Base-by-base conservation (phyloP, 768 basidiomycete species). In the Megacollybia marginata region DNA sequence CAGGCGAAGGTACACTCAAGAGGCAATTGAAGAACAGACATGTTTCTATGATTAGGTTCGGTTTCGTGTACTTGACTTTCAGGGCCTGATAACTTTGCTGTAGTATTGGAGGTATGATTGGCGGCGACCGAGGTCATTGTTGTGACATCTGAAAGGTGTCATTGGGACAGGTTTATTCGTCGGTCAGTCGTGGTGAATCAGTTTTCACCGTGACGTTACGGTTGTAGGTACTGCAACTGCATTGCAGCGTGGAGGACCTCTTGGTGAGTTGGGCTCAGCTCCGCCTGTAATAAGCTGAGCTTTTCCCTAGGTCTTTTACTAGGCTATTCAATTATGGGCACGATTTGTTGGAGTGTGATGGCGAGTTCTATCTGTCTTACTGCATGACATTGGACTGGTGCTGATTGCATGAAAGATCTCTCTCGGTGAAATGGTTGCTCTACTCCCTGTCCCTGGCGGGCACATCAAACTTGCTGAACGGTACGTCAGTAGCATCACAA, bases 381-480 rank as follows among this genome's bases (percentile, higher is more conserved):
- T 60, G 61, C 66, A 55, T 66, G 65, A 53, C n/a, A n/a, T n/a
- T 44, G 56, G 32, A 50, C 52, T 16, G 9, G 40, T 13, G 13
- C 23, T 31, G 18, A 18, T 33, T 16, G 10, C 16, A 33, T n/a
- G 2, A 11, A 15, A 47, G 42, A 49, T 54, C 46, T 50, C 58
- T n/a, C 56, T 69, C 2, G 80, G 83, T 8, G 83, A 85, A 67
- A 85, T 87, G 88, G 60, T 91, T 43, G 79, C 88, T 0, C 91
- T 74, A 63, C 73, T 92, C 5, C 89, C 89, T 0, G 73, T 92
- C 46, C 74, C 86, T 23, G 89, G 89, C 50, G 89, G 78, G 2
- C 88, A 90, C 56, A 89, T 91, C 64, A 87, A 73, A 52, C 67
- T 92, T 15, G 83, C 89, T 0, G 88, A 85, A 61, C 85, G 89